Percentiles rank a stretch among this genome's conserved stretches.
phyloP scores from a whole-genome alignment of 2,329 filamentous ascomycete species.

The Sodiomyces alkalinus region DNA sequence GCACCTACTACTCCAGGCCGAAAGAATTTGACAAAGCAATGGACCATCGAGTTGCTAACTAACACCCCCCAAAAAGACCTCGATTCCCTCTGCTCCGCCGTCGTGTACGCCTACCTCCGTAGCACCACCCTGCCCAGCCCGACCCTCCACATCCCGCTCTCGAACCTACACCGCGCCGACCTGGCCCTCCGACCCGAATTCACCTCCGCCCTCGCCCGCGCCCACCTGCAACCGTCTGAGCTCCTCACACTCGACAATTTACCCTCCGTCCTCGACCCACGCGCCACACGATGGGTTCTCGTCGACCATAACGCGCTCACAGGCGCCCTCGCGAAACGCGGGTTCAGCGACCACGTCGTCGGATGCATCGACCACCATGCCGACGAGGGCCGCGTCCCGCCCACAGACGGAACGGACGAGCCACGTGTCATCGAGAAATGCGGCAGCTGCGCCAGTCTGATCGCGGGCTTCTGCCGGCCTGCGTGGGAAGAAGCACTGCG shows the following conservation, averaged over 20 bases:
- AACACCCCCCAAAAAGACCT: too few species aligned
- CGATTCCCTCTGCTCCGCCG: conserved; percentile 61
- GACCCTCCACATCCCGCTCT: conserved; percentile 53
- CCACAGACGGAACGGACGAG: conserved; percentile 22
- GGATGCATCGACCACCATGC: conserved; percentile 69
- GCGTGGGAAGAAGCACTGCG: conserved; percentile 35
- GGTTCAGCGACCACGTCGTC: conserved; percentile 35
- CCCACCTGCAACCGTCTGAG: conserved; percentile 41
- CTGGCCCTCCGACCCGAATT: conserved; percentile 61
- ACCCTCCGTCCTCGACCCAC: conserved; percentile 27
- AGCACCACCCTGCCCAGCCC: conserved; percentile 37
- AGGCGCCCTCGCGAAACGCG: conserved; percentile 36
- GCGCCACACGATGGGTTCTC: conserved; percentile 53
- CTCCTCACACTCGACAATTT: conserved; percentile 47
- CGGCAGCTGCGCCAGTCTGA: conserved; percentile 60
- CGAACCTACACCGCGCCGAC: conserved; percentile 54
- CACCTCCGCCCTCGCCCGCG: conserved; percentile 44
- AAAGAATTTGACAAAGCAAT: too few species aligned
- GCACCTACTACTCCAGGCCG: too few species aligned
- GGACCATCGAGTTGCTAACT: not conserved
- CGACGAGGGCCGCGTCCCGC: conserved; percentile 45
- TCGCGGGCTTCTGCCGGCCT: conserved; percentile 42
- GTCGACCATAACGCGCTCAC: conserved; percentile 69
- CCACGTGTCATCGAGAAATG: conserved; percentile 48
- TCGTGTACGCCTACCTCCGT: conserved; percentile 61